These are phyloP conservation scores for Aegle marmelos DNA, from an alignment of 345 rosid genomes.

Conservation along the genomic window DNA sequence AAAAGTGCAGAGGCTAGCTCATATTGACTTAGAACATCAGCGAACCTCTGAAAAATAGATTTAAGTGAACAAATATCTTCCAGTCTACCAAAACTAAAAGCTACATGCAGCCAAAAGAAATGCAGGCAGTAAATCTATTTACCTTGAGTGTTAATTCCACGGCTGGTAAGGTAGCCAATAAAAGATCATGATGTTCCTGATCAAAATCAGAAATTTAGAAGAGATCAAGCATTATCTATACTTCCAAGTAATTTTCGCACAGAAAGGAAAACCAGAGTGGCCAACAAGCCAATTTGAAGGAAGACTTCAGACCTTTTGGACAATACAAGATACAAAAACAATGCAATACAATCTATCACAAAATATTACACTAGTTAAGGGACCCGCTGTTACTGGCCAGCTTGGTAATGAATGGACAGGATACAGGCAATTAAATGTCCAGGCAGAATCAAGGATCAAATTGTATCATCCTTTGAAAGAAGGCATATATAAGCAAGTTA, in stretches of 20 bases:
- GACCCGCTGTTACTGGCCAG: neutral
- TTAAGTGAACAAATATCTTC: conserved; percentile 6
- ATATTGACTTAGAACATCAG: conserved; percentile 63
- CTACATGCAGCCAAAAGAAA: conserved; percentile 4
- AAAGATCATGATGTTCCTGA: conserved; percentile 93
- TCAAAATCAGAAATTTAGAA: conserved; percentile 15
- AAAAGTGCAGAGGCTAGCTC: conserved; percentile 66
- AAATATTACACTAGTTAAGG: neutral
- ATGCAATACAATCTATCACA: neutral
- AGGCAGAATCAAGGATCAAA: neutral
- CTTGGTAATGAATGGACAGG: neutral
- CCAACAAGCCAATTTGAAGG: conserved; percentile 2
- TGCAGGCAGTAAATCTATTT: conserved; percentile 23
- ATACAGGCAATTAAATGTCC: conserved; percentile 9
- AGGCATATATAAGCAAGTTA: conserved; percentile 1
- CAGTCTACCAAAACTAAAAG: conserved; percentile 11
- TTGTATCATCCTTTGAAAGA: neutral
- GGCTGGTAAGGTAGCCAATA: conserved; percentile 71
- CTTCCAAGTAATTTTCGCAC: conserved; percentile 9
- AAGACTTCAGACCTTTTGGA: conserved; percentile 7
- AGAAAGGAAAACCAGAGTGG: conserved; percentile 5
- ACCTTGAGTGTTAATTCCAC: conserved; percentile 84
- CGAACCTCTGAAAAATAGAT: conserved; percentile 63
- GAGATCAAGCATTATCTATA: conserved; percentile 13
- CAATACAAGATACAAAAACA: neutral